Evolutionary conservation across 306 rosid species (phyloP).

Genomic region (Arachis hypogaea): DNA sequence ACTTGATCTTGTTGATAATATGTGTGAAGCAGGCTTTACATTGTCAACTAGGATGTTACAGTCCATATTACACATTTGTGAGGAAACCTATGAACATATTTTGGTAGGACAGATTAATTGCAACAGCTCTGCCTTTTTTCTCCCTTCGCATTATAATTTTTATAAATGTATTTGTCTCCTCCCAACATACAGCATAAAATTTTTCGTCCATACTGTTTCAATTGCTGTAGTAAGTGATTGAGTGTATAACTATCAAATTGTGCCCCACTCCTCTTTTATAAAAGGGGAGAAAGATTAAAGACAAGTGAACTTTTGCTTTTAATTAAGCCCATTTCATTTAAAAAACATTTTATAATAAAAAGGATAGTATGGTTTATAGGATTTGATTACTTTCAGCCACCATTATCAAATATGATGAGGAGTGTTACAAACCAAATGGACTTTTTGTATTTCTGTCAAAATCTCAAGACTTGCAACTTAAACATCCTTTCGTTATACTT

Average conservation of each 20-base stretch:
- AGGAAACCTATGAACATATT: conserved; percentile 60
- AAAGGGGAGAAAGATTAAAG: not conserved
- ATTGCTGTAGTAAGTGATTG: conserved; percentile 19
- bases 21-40: conserved; percentile 65
- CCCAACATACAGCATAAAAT: not conserved
- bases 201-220: conserved; percentile 9
- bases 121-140: conserved; percentile 20
- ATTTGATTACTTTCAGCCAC: not conserved
- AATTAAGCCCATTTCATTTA: no score
- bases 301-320: not conserved
- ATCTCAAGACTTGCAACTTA: conserved; percentile 3
- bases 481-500: not conserved
- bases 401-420: not conserved
- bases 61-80: conserved; percentile 58
- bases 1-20: conserved; percentile 65
- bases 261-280: not conserved
- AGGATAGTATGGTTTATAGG: conserved; percentile 4
- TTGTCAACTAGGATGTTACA: conserved; percentile 51
- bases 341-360: not conserved
- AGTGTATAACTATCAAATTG: not conserved
- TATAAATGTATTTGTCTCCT: conserved; percentile 4
- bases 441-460: not conserved
- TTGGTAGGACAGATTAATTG: conserved; percentile 53
- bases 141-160: conserved; percentile 3
- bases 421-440: conserved; percentile 4